Evolutionary conservation across 352 stramenopile species (phyloP), one percentile per base, ranked within the genome.

Genomic region (Achlya hypogyna): DNA sequence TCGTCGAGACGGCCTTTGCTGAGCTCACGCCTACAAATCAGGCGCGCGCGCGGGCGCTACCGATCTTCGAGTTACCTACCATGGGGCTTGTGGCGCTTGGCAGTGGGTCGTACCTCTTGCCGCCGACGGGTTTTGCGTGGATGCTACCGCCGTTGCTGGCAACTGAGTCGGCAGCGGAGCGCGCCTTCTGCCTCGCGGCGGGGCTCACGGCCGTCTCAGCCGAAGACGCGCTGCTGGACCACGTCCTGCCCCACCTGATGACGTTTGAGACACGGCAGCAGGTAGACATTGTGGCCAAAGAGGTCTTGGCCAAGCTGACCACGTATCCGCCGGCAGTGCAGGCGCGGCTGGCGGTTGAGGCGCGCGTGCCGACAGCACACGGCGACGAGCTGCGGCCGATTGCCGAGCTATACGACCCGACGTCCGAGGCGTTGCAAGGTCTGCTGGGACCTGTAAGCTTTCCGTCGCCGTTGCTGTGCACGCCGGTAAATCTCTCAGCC

Each of bases 351-450:
- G 74, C 71, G 60, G 75, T 54, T 3, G 43, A 74, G 28, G 60
- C 69, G 20, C 69, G 89, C 10, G 74, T 93, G 65, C 81, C 83
- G 43, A 89, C 82, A 1, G 71, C 72, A 27, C 86, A 82, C 63
- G 14, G 8, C 16, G 71, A 77, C 25, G 49, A 74, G 18, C 77
- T 87, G 59, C 82, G 81, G 23, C 59, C 62, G 23, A 56, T 88
- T 20, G 72, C 67, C 3, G 77, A 93, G 53, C 66, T 93, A 5
- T 78, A 93, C 32, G 84, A 93, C 65, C 84, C 84, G 27, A 87
- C 72, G 62, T 83, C 80, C 40, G 77, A 74, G 14, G 82, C 89
- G 34, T 53, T 92, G 18, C 79, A 74, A 38, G 78, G 80, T 25
- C 53, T 92, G 27, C 80, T 92, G 14, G 84, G 84, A 18, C 75